phyloP scores from a whole-genome alignment of 495 filamentous ascomycete genomes.

The Penicillium bovifimosum region DNA sequence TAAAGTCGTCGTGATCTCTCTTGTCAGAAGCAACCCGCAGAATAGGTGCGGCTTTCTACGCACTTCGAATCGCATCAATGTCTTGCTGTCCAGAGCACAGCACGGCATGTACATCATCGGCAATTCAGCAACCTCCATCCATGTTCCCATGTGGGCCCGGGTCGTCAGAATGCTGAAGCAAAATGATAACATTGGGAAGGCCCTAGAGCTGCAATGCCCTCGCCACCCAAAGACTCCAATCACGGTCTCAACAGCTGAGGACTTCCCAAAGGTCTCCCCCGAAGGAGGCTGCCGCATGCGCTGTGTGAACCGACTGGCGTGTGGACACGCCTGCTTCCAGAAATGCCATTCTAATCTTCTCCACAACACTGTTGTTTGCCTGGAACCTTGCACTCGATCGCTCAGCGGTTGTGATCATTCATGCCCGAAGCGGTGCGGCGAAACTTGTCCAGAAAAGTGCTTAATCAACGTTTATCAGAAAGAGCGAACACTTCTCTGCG shows the following conservation, averaged over 20 bases:
- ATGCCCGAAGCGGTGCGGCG: conserved; percentile 58
- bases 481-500: conserved; percentile 51
- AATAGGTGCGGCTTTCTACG: conserved; percentile 67
- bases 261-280: conserved; percentile 57
- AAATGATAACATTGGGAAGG: conserved; percentile 46
- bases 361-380: conserved; percentile 58
- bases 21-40: conserved; percentile 66
- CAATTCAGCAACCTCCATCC: conserved; percentile 52
- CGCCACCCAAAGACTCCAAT: conserved; percentile 60
- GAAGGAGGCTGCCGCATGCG: conserved; percentile 64
- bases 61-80: conserved; percentile 76
- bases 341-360: conserved; percentile 66
- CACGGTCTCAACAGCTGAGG: conserved; percentile 49
- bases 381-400: conserved; percentile 53
- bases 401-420: conserved; percentile 54
- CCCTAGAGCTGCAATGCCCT: conserved; percentile 57
- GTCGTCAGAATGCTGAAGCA: conserved; percentile 52
- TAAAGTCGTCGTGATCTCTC: conserved; percentile 73
- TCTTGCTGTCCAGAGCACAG: conserved; percentile 63
- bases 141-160: conserved; percentile 64
- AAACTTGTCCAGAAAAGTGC: conserved; percentile 49
- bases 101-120: conserved; percentile 87
- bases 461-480: conserved; percentile 27
- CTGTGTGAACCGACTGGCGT: conserved; percentile 57
- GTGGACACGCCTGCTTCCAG: conserved; percentile 65